A percentile compares a stretch with the other conserved stretches of the same genome.
Evolutionary conservation across 129 eudicot species (phyloP).

Genomic region (Solidago caesia): DNA sequence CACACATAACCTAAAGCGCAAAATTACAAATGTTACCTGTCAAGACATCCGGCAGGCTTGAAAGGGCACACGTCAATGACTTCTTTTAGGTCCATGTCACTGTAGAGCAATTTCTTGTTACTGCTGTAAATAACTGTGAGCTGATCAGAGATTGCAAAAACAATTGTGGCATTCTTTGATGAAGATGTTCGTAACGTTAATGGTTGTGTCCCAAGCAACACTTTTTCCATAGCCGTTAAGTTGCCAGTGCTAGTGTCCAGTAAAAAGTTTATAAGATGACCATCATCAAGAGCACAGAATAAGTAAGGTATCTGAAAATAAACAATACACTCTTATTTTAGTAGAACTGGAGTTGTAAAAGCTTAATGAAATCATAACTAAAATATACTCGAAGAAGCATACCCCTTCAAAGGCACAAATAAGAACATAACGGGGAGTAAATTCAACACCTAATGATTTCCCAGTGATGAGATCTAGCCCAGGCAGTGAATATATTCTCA

Average conservation of each 20-base stretch:
- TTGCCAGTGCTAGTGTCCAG: constrained; percentile 67
- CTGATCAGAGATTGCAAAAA: constrained; percentile 93
- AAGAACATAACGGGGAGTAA: constrained; percentile 93
- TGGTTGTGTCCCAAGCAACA: constrained; percentile 91
- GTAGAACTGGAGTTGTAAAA: neutral
- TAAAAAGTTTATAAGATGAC: constrained; percentile 86
- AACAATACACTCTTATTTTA: neutral
- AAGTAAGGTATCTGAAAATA: constrained; percentile 75
- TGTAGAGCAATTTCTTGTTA: constrained; percentile 87
- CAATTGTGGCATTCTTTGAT: constrained; percentile 81
- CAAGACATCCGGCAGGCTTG: constrained; percentile 93
- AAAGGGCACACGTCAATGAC: constrained; percentile 97
- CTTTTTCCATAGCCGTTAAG: constrained; percentile 81
- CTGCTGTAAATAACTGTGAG: constrained; percentile 97
- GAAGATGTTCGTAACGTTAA: constrained; percentile 82
- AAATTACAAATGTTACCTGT: constrained; percentile 48
- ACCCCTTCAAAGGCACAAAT: constrained; percentile 97
- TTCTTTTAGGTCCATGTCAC: constrained; percentile 94
- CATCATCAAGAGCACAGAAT: constrained; percentile 97
- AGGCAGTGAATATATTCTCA: constrained; percentile 82
- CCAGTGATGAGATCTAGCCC: constrained; percentile 73
- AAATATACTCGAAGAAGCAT: constrained; percentile 18
- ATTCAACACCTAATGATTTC: constrained; percentile 92
- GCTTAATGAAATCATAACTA: neutral
- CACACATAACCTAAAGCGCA: neutral